phyloP scores from a whole-genome alignment of 805 yeast species.

The Schizosaccharomyces osmophilus region DNA sequence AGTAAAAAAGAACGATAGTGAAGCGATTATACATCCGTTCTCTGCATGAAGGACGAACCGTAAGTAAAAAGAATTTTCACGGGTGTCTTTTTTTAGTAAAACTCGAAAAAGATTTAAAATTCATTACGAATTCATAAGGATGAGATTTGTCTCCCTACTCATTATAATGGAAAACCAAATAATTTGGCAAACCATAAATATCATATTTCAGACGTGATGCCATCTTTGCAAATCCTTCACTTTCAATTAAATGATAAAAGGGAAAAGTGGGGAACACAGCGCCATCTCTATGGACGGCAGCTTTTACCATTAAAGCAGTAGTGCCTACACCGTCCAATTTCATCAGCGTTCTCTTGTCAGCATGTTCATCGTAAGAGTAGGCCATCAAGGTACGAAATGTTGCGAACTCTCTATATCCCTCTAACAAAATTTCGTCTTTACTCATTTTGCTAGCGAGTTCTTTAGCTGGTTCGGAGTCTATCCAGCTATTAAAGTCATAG shows the following conservation, averaged over 20 bases:
- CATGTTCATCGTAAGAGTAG: constrained; percentile 42
- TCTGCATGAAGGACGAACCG: too few relatives aligned
- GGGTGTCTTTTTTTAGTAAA: too few relatives aligned
- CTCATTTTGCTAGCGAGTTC: constrained; percentile 44
- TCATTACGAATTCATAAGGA: neutral
- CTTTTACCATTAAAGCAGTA: constrained; percentile 83
- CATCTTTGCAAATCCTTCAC: constrained; percentile 94
- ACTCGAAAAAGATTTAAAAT: neutral
- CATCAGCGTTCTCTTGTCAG: constrained; percentile 41
- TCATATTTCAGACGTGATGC: constrained; percentile 82
- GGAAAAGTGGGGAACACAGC: constrained; percentile 99
- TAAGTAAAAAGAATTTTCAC: too few relatives aligned
- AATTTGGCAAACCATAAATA: constrained; percentile 81
- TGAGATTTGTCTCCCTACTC: neutral
- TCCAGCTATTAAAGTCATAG: constrained; percentile 90
- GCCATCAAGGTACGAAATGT: constrained; percentile 94
- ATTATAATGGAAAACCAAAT: constrained; percentile 13
- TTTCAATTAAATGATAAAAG: constrained; percentile 85
- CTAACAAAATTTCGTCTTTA: constrained; percentile 82
- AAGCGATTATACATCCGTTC: too few relatives aligned
- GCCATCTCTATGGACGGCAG: constrained; percentile 96
- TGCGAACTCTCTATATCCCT: constrained; percentile 81
- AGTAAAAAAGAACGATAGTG: too few relatives aligned
- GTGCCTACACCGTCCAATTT: constrained; percentile 94
- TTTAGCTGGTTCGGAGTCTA: constrained; percentile 43